Evolutionary conservation across 768 basidiomycete species (phyloP), one percentile per base, ranked within the genome.

Genomic region (Dacryopinax primogenitus): DNA sequence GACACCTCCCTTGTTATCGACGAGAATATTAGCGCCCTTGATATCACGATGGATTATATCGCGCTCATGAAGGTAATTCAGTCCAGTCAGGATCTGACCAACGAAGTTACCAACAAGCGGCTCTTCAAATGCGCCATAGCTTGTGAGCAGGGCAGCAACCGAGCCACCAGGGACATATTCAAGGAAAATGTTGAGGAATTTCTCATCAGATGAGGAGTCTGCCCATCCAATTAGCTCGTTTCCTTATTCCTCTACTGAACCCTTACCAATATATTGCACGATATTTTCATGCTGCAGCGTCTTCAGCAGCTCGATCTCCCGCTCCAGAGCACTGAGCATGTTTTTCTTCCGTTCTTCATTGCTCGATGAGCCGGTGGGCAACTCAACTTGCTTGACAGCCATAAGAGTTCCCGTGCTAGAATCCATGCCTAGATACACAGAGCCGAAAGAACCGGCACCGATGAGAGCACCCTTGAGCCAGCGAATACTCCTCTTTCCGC

Each of bases 11-110:
- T 95, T 95, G 78, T 97, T 97, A 73, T 97, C 94, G 1, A 96
- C 93, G 65, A 99, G 85, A 65, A 99, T 96, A 73, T 99, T 98
- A 36, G 90, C 96, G 23, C 96, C 96, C 73, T 99, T 99, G 79
- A 99, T 99, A 72, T 99, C 96, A 12, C 93, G 88, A 75, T 97
- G 93, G 65, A 97, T 92, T 74, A 97, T 96, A 69, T 90, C 92
- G 13, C 89, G 84, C 69, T 91, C 90, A 69, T 97, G 93, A 12
- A 97, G 82, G 70, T 96, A 97, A 71, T 86, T 83, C 64, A 97
- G 81, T 12, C 93, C 93, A 62, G 85, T 84, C 44, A 94, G 78
- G 68, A 95, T 95, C 74, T 96, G 94, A 26, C 90, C 83, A 62
- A 94, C 90, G 74, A 94, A 97, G 71, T 90, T 94, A 69, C 88